Conservation (phyloP, 352 stramenopile species). For the Aphanomyces stellatus region DNA sequence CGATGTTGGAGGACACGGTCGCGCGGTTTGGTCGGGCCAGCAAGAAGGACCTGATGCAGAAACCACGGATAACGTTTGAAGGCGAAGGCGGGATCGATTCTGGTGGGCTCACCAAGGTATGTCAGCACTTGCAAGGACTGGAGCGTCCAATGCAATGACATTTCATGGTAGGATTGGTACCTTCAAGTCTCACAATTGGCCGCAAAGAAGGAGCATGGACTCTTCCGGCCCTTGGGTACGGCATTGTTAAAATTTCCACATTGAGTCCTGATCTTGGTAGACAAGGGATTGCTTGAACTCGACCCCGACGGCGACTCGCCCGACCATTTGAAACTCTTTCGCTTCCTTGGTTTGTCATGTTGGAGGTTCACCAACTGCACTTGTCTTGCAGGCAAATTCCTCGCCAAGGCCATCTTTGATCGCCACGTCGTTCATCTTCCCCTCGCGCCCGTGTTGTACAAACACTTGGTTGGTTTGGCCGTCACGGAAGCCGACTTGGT, state of each 20-base stretch:
- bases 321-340: slow-evolving; percentile 36
- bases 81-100: slow-evolving; percentile 83
- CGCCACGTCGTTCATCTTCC: slow-evolving; percentile 72
- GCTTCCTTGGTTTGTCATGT: slow-evolving; percentile 31
- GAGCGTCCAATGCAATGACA: not conserved
- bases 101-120: slow-evolving; percentile 71
- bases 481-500: slow-evolving; percentile 50
- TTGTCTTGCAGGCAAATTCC: slow-evolving; percentile 38
- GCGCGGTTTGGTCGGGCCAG: slow-evolving; percentile 38
- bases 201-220: slow-evolving; percentile 25
- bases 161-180: slow-evolving; percentile 56
- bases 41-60: slow-evolving; percentile 44
- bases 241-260: not conserved
- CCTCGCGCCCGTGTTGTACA: slow-evolving; percentile 63
- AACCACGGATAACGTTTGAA: slow-evolving; percentile 72
- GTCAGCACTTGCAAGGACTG: no score
- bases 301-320: slow-evolving; percentile 29
- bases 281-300: slow-evolving; percentile 44
- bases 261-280: slow-evolving; percentile 5
- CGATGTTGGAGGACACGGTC: slow-evolving; percentile 63
- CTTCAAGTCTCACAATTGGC: slow-evolving; percentile 55
- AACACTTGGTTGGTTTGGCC: slow-evolving; percentile 44
- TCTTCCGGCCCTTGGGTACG: slow-evolving; percentile 32
- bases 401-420: slow-evolving; percentile 83
- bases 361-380: not conserved